phyloP scores from a whole-genome alignment of 2,329 filamentous ascomycete genomes.

The Daldinia sp. region DNA sequence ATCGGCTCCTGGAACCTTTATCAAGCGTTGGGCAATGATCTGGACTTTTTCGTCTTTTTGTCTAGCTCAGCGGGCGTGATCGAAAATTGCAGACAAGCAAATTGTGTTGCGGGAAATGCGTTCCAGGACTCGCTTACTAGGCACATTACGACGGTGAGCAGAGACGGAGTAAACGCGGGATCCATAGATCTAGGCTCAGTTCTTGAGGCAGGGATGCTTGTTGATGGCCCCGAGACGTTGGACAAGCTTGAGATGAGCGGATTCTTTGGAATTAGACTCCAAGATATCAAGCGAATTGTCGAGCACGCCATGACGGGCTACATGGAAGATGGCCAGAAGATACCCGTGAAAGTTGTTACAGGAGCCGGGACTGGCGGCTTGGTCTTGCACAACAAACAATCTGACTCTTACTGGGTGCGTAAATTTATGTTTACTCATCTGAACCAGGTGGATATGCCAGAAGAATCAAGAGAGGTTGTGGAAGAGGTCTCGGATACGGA shows the following conservation, averaged over 20 bases:
- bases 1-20: conserved; percentile 60
- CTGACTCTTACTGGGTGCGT: conserved; percentile 63
- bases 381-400: conserved; percentile 59
- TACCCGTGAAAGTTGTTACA: conserved; percentile 59
- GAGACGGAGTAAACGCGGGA: conserved; percentile 47
- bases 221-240: conserved; percentile 56
- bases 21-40: conserved; percentile 43
- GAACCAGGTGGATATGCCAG: conserved; percentile 56
- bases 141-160: conserved; percentile 42
- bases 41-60: conserved; percentile 57
- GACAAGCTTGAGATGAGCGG: conserved; percentile 59
- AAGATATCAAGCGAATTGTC: conserved; percentile 59
- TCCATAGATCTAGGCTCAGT: conserved; percentile 62
- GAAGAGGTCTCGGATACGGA: conserved; percentile 10
- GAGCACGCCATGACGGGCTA: conserved; percentile 56
- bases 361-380: conserved; percentile 64
- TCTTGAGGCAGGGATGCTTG: conserved; percentile 63
- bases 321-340: conserved; percentile 37
- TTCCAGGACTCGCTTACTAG: conserved; percentile 59
- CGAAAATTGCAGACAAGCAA: conserved; percentile 65
- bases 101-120: conserved; percentile 64
- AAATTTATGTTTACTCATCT: conserved; percentile 59
- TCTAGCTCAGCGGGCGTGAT: conserved; percentile 64
- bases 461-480: conserved; percentile 20
- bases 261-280: conserved; percentile 62